Base-by-base conservation (phyloP, 1,139 yeast species). In the Spencermartinsiella ligniputridi region DNA sequence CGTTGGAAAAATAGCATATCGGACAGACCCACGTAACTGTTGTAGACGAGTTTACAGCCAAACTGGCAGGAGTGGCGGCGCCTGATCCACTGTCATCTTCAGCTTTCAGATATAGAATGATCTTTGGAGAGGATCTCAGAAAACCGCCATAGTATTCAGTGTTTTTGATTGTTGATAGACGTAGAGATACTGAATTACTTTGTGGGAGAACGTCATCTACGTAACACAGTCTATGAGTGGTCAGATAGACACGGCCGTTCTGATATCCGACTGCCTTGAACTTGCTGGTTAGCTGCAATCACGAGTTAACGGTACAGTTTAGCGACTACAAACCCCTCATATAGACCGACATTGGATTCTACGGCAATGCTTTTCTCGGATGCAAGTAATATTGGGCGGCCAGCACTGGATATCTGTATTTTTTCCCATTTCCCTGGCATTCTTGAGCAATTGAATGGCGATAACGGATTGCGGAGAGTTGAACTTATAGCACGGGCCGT, bases 111-210 rank as follows among this genome's bases (percentile, higher is more conserved):
- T 58, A 61, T 9, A 78, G 46, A 4, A 72, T 78, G 19, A 90
- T 74, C 57, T 89, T 87, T 0, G 97, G 88, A 5, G 95, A 85
- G 1, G 94, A 78, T 52, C 83, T 75, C 46, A 90, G 63, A 57
- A 90, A 89, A 30, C 89, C 77, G 2, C 63, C 78, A 5, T 79
- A 69, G 41, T 72, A 66, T 19, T 76, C 81, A 0, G 74, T 56
- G 1, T 60, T 53, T 2, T 66, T 65, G 2, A 87, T 68, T 27
- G 71, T 71, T 2, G 65, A 59, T 17, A 87, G 64, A 22, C 71
- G 71, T 6, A 87, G 50, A 1, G 73, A 74, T 6, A 85, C 61
- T 12, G 87, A 76, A 41, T 66, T 55, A 16, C 66, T 61, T 12
- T 60, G 54, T 0, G 75, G 73, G 11, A 66, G 57, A 1, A 46